These are phyloP conservation scores for Linnemannia exigua DNA, from an alignment of 192 early-diverging fungal species.

Conservation along the genomic window DNA sequence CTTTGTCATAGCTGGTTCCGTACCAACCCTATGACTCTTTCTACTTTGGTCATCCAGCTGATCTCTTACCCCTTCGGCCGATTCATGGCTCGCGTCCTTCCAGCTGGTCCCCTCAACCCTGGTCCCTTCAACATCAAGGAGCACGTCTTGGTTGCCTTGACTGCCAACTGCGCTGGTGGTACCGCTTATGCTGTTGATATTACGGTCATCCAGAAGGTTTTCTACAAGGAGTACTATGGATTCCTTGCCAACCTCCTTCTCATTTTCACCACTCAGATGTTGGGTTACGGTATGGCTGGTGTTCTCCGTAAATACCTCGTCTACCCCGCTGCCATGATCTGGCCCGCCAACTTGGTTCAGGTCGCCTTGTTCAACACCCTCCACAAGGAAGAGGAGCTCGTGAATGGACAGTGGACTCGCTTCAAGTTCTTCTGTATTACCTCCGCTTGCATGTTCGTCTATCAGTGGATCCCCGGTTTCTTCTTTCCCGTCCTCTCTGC, in stretches of 20 bases:
- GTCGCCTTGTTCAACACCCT: slow-evolving; percentile 59
- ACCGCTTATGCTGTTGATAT: slow-evolving; percentile 74
- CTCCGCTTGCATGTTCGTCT: slow-evolving; percentile 52
- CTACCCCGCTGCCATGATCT: slow-evolving; percentile 83
- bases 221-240: slow-evolving; percentile 68
- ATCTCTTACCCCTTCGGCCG: slow-evolving; percentile 48
- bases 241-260: slow-evolving; percentile 63
- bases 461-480: slow-evolving; percentile 59
- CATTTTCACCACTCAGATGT: slow-evolving; percentile 68
- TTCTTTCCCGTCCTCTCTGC: slow-evolving; percentile 47
- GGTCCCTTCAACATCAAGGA: slow-evolving; percentile 78
- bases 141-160: slow-evolving; percentile 71
- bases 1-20: slow-evolving; percentile 31
- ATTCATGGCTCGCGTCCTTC: slow-evolving; percentile 66
- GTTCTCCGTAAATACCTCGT: slow-evolving; percentile 83
- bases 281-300: slow-evolving; percentile 77
- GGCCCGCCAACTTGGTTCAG: slow-evolving; percentile 81
- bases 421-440: slow-evolving; percentile 56
- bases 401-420: slow-evolving; percentile 18
- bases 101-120: slow-evolving; percentile 50
- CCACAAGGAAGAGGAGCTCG: slow-evolving; percentile 37
- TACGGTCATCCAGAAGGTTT: slow-evolving; percentile 70
- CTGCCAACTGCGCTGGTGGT: slow-evolving; percentile 63
- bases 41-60: slow-evolving; percentile 48
- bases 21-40: slow-evolving; percentile 25